These are phyloP conservation scores for Rhizopogon salebrosus DNA, from an alignment of 768 basidiomycete genomes.

Conservation along the genomic window DNA sequence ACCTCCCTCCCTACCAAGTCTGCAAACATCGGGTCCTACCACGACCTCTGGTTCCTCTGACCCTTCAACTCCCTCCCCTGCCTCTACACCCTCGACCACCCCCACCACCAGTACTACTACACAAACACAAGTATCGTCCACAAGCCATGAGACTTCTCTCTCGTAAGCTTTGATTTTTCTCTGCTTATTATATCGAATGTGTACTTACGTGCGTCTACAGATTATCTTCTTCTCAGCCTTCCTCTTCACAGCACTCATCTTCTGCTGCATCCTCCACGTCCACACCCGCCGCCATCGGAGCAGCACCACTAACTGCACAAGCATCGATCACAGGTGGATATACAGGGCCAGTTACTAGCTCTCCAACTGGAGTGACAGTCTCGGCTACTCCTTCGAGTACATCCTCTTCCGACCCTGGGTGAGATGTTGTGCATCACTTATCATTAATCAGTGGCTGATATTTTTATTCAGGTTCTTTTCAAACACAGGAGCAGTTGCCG, in stretches of 20 bases:
- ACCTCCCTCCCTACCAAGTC: background rate
- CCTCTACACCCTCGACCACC: background rate
- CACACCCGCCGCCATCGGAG: background rate
- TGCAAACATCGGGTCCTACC: background rate
- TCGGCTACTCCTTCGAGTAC: constrained; percentile 12
- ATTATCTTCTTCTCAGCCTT: background rate
- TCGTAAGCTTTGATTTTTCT: constrained; percentile 2
- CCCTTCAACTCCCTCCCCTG: background rate
- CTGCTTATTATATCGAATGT: background rate
- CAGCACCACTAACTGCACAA: constrained; percentile 2
- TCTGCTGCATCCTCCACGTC: constrained; percentile 1
- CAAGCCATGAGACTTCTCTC: constrained; percentile 1
- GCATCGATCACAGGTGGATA: background rate
- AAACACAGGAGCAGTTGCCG: constrained; percentile 42
- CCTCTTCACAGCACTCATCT: background rate
- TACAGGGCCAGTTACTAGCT: background rate
- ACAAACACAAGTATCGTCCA: background rate
- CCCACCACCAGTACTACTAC: background rate
- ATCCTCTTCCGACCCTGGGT: constrained; percentile 19
- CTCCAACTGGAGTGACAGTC: background rate
- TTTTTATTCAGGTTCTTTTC: constrained; percentile 35
- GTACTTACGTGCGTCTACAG: background rate
- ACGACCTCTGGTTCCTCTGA: background rate
- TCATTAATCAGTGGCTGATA: background rate
- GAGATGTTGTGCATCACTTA: too few relatives aligned